A percentile compares a stretch with the other conserved stretches of the same genome.
Conservation (phyloP, 257 asterid species). For the Ligustrum vulgare region DNA sequence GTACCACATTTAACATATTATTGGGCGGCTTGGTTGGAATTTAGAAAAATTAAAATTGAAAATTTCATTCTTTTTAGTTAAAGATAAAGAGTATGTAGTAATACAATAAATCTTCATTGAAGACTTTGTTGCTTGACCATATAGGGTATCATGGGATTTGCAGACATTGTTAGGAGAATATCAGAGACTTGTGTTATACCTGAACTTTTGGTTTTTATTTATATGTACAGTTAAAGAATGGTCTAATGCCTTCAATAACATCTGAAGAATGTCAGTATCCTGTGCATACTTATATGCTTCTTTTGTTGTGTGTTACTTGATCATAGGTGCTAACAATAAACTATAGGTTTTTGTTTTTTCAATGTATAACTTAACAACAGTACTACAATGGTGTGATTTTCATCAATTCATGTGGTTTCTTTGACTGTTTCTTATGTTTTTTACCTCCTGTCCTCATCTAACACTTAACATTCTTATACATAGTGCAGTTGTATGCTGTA, state of each 20-base stretch:
- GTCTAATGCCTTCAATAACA: neutral
- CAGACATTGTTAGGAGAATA: neutral
- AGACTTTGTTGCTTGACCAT: neutral
- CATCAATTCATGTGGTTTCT: neutral
- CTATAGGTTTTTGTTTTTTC: constrained; percentile 5
- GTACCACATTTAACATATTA: neutral
- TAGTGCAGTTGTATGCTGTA: constrained; percentile 81
- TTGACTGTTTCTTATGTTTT: neutral
- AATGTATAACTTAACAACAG: neutral
- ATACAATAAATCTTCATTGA: neutral
- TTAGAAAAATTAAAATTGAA: neutral
- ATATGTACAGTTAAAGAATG: neutral
- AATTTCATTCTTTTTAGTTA: neutral
- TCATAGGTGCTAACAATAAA: neutral
- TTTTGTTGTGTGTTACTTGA: neutral
- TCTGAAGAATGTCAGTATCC: neutral
- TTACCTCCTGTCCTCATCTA: neutral
- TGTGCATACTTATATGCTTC: neutral
- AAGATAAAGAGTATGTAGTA: neutral
- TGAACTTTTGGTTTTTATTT: neutral
- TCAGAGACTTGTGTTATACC: neutral
- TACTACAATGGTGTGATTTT: neutral
- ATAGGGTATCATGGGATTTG: neutral
- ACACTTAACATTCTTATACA: constrained; percentile 19
- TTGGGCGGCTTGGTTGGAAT: neutral